A percentile compares a stretch with the other conserved stretches of the same genome.
These are phyloP conservation scores for Nicotiana knightiana DNA, from an alignment of 257 asterid species.

Conservation along the genomic window DNA sequence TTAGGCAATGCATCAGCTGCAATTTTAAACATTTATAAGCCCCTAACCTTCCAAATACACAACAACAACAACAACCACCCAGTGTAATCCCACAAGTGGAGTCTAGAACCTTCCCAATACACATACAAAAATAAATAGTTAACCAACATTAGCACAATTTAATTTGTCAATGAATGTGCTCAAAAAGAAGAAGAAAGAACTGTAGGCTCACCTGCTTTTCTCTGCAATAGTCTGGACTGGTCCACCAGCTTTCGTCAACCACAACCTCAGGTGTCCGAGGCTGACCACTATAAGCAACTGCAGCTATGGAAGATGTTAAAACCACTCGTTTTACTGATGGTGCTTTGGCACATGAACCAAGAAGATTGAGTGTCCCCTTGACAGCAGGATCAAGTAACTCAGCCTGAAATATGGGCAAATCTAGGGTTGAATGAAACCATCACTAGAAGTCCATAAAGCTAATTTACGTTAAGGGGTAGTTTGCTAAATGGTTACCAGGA, in stretches of 20 bases:
- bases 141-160: neutral
- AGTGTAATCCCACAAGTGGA: no score
- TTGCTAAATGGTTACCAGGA: no score
- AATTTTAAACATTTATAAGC: neutral
- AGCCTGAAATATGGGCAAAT: conserved; percentile 30
- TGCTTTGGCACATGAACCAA: conserved; percentile 58
- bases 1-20: neutral
- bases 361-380: conserved; percentile 78
- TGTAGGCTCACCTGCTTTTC: conserved; percentile 28
- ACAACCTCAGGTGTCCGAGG: conserved; percentile 68
- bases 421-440: neutral
- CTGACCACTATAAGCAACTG: conserved; percentile 48
- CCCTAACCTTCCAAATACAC: neutral
- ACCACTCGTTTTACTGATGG: conserved; percentile 59
- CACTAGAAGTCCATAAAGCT: neutral
- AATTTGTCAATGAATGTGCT: neutral
- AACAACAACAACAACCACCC: no score
- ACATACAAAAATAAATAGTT: neutral
- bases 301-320: conserved; percentile 75
- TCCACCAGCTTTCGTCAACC: conserved; percentile 73
- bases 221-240: conserved; percentile 48
- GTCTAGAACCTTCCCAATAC: neutral
- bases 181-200: neutral
- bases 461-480: no score
- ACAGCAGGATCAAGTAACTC: conserved; percentile 78